phyloP scores from a whole-genome alignment of 1,139 yeast genomes.

The Yamadazyma sp. region DNA sequence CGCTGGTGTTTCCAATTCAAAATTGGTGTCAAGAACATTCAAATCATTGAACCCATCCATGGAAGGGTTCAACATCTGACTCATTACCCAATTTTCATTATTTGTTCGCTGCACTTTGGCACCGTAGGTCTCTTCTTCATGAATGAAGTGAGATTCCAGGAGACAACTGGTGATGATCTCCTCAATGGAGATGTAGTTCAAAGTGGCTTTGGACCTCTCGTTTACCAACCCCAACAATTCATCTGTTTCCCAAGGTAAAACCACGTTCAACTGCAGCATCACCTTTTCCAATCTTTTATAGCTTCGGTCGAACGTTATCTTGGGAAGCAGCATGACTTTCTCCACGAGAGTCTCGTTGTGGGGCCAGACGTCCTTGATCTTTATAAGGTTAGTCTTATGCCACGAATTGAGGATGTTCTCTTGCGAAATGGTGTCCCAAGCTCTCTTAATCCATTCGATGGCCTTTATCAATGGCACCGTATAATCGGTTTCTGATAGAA shows the following conservation, averaged over 20 bases:
- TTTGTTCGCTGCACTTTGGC: background rate
- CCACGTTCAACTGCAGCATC: conserved; percentile 47
- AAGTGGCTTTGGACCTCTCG: conserved; percentile 55
- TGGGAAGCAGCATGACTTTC: conserved; percentile 2
- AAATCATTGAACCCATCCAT: conserved; percentile 7
- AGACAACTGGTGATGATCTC: conserved; percentile 65
- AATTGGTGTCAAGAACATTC: conserved; percentile 2
- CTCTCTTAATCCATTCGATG: conserved; percentile 55
- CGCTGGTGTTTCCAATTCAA: background rate
- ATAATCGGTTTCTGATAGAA: conserved; percentile 39
- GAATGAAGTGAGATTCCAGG: conserved; percentile 32
- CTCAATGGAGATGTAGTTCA: conserved; percentile 59
- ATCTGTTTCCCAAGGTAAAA: conserved; percentile 59
- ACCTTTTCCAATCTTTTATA: conserved; percentile 40
- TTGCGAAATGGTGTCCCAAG: conserved; percentile 54
- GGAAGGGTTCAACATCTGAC: conserved; percentile 15
- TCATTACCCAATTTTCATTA: conserved; percentile 17
- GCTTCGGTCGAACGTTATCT: conserved; percentile 25
- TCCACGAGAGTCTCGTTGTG: conserved; percentile 9
- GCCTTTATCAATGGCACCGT: conserved; percentile 53
- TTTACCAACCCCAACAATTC: conserved; percentile 56
- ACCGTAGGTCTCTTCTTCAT: conserved; percentile 13
- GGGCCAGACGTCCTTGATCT: conserved; percentile 26
- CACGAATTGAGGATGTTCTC: conserved; percentile 53
- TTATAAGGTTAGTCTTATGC: conserved; percentile 40